These are phyloP conservation scores for Solanum rostratum DNA, from an alignment of 257 asterid species.

Conservation along the genomic window DNA sequence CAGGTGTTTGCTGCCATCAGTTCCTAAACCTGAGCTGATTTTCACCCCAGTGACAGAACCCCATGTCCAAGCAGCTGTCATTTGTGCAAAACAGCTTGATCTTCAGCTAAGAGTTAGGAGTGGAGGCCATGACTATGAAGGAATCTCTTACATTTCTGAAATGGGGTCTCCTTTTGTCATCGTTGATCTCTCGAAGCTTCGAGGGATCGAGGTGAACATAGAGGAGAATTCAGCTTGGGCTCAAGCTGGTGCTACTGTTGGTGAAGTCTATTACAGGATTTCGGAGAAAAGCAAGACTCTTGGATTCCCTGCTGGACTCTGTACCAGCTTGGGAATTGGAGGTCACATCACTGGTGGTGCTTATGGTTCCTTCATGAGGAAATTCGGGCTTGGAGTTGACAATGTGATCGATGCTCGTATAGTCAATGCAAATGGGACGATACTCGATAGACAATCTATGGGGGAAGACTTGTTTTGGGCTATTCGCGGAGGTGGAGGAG, in stretches of 20 bases:
- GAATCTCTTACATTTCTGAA: background rate
- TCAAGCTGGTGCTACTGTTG: background rate
- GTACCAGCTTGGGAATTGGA: background rate
- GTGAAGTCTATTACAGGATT: background rate
- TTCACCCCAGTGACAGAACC: background rate
- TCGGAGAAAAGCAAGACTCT: background rate
- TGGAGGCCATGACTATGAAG: slow-evolving; percentile 3
- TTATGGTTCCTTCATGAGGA: background rate
- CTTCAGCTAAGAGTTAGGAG: background rate
- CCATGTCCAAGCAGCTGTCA: background rate
- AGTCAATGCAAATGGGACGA: background rate
- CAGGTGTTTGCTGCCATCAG: background rate
- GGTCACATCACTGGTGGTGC: background rate
- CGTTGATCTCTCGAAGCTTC: background rate
- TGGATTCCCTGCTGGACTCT: background rate
- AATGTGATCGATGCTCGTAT: background rate
- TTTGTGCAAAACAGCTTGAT: background rate
- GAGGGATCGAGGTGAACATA: background rate
- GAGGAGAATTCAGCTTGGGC: background rate
- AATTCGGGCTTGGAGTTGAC: background rate
- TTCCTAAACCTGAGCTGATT: background rate
- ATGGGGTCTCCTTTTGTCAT: background rate
- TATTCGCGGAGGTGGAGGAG: background rate
- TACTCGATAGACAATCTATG: background rate
- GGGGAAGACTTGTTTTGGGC: slow-evolving; percentile 2